phyloP scores from a whole-genome alignment of 139 green algal genomes.

The Micromonas commoda region DNA sequence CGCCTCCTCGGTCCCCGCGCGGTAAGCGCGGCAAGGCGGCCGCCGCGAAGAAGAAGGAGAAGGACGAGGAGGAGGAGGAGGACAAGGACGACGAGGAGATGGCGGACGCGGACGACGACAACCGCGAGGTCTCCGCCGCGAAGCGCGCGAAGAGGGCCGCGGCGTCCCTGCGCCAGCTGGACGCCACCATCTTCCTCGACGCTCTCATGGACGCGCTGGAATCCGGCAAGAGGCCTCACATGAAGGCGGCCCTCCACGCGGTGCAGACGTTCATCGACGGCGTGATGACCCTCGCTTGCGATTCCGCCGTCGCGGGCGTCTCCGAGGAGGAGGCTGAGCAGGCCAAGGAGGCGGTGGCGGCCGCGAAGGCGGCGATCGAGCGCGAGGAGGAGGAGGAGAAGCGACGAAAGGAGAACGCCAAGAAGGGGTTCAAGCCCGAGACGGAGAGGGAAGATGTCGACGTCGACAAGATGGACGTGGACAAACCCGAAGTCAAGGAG shows the following conservation, averaged over 20 bases:
- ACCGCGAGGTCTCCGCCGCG: background rate
- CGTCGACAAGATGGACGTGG: background rate
- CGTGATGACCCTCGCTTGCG: constrained; percentile 48
- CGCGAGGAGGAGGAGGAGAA: background rate
- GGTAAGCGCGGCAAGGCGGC: background rate
- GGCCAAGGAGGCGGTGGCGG: constrained; percentile 17
- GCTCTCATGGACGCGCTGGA: constrained; percentile 69
- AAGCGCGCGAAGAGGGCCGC: background rate
- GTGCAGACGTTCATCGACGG: constrained; percentile 70
- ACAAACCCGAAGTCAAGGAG: background rate
- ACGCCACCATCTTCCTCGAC: constrained; percentile 79
- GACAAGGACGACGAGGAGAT: background rate
- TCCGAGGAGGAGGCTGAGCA: background rate
- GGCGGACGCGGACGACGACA: constrained; percentile 1
- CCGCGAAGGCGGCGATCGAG: constrained; percentile 5
- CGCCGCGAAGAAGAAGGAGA: background rate
- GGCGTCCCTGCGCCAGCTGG: constrained; percentile 57
- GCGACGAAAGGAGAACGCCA: background rate
- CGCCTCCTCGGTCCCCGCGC: background rate
- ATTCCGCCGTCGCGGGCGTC: background rate
- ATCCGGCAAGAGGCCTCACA: constrained; percentile 28
- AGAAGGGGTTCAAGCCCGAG: constrained; percentile 16
- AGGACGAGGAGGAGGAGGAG: constrained; percentile 1
- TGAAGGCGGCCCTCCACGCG: constrained; percentile 50
- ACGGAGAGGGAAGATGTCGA: background rate